A percentile compares a stretch with the other conserved stretches of the same genome.
These are phyloP conservation scores for Blastocystis sp. DNA, from an alignment of 352 stramenopile genomes.

Conservation along the genomic window DNA sequence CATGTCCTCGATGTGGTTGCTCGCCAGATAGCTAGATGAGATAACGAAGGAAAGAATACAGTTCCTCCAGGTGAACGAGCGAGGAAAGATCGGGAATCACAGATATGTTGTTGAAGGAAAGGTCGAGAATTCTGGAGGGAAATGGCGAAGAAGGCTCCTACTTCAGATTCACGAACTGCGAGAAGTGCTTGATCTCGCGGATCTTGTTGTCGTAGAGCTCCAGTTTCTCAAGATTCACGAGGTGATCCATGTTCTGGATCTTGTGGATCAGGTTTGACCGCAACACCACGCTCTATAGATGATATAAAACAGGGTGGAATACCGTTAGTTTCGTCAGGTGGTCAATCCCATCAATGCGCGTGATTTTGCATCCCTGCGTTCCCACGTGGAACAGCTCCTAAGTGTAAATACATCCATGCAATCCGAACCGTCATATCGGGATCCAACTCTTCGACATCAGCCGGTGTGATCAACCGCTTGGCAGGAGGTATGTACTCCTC, in stretches of 20 bases:
- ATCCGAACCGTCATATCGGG: slow-evolving; percentile 12
- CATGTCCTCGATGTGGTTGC: slow-evolving; percentile 53
- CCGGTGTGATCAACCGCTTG: slow-evolving; percentile 37
- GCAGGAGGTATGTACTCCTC: slow-evolving; percentile 36
- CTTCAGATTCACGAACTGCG: slow-evolving; percentile 45
- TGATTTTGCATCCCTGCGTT: slow-evolving; percentile 50
- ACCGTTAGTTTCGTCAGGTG: slow-evolving; percentile 49
- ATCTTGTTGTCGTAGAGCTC: slow-evolving; percentile 57
- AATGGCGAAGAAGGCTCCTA: not conserved
- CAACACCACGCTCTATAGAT: slow-evolving; percentile 32
- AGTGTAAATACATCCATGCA: not conserved
- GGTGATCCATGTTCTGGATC: slow-evolving; percentile 56
- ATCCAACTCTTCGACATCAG: slow-evolving; percentile 51
- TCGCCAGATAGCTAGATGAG: slow-evolving; percentile 42
- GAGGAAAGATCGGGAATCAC: slow-evolving; percentile 29
- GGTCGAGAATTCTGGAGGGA: slow-evolving; percentile 21
- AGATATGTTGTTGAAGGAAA: slow-evolving; percentile 55
- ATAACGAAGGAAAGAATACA: not conserved
- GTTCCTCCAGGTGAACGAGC: slow-evolving; percentile 24
- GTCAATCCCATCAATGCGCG: slow-evolving; percentile 53
- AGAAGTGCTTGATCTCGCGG: slow-evolving; percentile 50
- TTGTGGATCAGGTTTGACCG: slow-evolving; percentile 57
- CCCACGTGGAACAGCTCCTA: slow-evolving; percentile 55
- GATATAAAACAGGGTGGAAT: not conserved
- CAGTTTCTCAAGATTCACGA: slow-evolving; percentile 40